These are phyloP conservation scores for Pseudocercospora pini-densiflorae DNA, from an alignment of 2,329 filamentous ascomycete species.

Conservation along the genomic window DNA sequence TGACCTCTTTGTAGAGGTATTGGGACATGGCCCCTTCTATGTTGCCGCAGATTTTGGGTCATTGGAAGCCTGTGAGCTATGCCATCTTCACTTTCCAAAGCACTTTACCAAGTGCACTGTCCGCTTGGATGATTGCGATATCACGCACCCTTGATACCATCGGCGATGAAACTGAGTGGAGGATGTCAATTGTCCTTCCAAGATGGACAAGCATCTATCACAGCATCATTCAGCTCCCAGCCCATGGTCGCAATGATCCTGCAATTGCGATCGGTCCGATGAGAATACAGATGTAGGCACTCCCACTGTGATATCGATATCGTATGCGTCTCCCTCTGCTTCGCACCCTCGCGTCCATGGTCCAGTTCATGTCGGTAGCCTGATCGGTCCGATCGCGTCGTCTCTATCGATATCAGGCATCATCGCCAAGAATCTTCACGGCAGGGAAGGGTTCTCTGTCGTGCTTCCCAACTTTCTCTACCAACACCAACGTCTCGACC, in stretches of 20 bases:
- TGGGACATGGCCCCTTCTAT: too few relatives aligned
- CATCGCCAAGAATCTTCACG: background rate
- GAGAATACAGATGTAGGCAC: background rate
- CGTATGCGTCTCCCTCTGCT: background rate
- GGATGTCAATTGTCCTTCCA: background rate
- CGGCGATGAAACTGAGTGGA: background rate
- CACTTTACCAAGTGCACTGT: background rate
- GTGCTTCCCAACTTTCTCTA: background rate
- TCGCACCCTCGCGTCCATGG: too few relatives aligned
- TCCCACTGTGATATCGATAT: background rate
- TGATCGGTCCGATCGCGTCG: too few relatives aligned
- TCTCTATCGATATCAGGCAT: background rate
- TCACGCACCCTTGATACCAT: background rate
- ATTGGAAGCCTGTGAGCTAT: too few relatives aligned
- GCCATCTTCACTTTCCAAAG: background rate
- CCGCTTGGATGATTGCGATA: background rate
- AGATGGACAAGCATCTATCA: background rate
- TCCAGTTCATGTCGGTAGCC: too few relatives aligned
- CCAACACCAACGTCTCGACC: background rate
- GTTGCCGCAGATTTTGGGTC: too few relatives aligned
- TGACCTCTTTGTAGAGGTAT: too few relatives aligned
- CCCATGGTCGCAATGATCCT: background rate
- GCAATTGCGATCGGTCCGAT: background rate
- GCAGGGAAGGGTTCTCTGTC: too few relatives aligned
- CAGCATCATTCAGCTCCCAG: background rate